Evolutionary conservation across 2,329 filamentous ascomycete species (phyloP).

Genomic region (Apiospora malaysiana): DNA sequence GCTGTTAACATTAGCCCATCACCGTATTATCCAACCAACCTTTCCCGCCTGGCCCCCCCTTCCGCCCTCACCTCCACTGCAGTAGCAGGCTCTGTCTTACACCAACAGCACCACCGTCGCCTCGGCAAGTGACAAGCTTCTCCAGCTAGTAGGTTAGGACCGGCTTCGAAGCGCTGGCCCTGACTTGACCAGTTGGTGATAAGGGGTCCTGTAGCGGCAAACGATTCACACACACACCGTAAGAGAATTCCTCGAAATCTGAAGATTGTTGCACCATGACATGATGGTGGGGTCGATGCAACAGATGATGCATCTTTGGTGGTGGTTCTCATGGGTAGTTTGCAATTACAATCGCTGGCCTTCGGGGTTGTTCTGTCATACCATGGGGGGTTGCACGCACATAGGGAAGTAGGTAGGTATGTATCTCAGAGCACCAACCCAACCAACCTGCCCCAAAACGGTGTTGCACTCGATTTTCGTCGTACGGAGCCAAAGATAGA

Average conservation of each 20-base stretch:
- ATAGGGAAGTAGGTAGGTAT: no score
- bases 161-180: not conserved
- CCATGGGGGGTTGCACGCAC: not conserved
- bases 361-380: not conserved
- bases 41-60: not conserved
- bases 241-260: not conserved
- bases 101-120: constrained; percentile 4
- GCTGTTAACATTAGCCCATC: not conserved
- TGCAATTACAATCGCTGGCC: not conserved
- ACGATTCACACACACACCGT: not conserved
- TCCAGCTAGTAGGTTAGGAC: not conserved
- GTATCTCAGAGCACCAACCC: not conserved
- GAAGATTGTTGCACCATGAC: constrained; percentile 9
- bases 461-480: not conserved
- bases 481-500: not conserved
- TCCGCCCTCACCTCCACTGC: not conserved
- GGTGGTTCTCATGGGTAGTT: not conserved
- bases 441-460: not conserved
- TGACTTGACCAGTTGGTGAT: not conserved
- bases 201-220: not conserved
- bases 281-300: constrained; percentile 5
- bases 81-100: not conserved
- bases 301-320: not conserved
- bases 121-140: constrained; percentile 13
- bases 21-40: not conserved